These are phyloP conservation scores for Sisymbrium irio DNA, from an alignment of 345 rosid genomes.

Conservation along the genomic window DNA sequence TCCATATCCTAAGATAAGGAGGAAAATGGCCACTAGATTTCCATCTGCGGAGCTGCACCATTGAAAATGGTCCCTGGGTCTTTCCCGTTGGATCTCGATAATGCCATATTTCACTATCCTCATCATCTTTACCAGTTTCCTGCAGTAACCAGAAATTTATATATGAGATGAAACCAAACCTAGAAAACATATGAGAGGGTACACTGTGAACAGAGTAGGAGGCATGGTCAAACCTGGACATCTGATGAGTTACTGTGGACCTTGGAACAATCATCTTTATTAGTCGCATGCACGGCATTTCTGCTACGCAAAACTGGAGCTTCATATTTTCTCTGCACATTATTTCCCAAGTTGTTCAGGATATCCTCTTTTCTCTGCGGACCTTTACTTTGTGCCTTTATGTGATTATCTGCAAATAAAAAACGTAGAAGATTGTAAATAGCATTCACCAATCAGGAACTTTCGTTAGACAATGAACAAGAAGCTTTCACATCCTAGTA, in stretches of 20 bases:
- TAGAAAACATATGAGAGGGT: conserved; percentile 14
- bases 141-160: conserved; percentile 36
- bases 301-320: conserved; percentile 35
- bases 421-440: conserved; percentile 23
- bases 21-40: conserved; percentile 69
- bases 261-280: conserved; percentile 36
- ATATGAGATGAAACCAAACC: conserved; percentile 27
- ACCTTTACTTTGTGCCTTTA: conserved; percentile 33
- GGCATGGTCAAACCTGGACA: conserved; percentile 34
- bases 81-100: conserved; percentile 82
- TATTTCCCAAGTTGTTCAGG: conserved; percentile 39
- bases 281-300: conserved; percentile 33
- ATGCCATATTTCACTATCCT: conserved; percentile 65
- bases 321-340: conserved; percentile 33
- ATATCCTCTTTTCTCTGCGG: conserved; percentile 35
- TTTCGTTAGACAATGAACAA: conserved; percentile 12
- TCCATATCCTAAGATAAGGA: conserved; percentile 72
- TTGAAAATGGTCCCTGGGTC: conserved; percentile 82
- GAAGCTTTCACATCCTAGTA: conserved; percentile 18
- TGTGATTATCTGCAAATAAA: conserved; percentile 41
- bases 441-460: conserved; percentile 18
- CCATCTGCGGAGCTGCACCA: conserved; percentile 78
- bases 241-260: conserved; percentile 35
- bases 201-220: conserved; percentile 19
- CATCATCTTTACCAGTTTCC: conserved; percentile 42